Percentiles rank a stretch among this genome's conserved stretches.
Conservation (phyloP, 495 filamentous ascomycete genomes). For the Hypoxylon lenormandii region DNA sequence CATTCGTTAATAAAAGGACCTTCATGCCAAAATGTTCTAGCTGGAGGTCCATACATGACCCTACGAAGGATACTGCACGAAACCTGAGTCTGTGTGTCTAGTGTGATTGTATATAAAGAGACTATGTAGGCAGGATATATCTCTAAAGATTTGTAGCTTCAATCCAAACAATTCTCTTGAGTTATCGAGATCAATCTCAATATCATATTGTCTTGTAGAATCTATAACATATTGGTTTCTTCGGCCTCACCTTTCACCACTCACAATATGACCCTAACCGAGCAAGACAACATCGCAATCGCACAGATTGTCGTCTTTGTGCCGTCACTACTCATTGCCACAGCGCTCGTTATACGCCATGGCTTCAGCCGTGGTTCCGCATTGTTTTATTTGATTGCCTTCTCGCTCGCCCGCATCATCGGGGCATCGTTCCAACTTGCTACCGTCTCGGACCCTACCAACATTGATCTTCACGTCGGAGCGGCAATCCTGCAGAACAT, state of each 20-base stretch:
- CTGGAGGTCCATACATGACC: neutral
- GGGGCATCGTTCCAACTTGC: constrained; percentile 52
- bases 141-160: neutral
- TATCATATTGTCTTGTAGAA: neutral
- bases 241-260: neutral
- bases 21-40: neutral
- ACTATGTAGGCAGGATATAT: constrained; percentile 1
- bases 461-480: constrained; percentile 46
- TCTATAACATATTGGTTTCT: constrained; percentile 9
- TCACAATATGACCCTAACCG: constrained; percentile 40
- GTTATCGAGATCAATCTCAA: neutral
- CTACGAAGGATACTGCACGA: neutral
- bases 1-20: constrained; percentile 20
- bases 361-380: constrained; percentile 52
- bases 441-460: constrained; percentile 51
- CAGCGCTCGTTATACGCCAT: constrained; percentile 49
- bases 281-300: constrained; percentile 52
- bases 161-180: neutral
- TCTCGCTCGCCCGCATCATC: constrained; percentile 52
- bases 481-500: constrained; percentile 48
- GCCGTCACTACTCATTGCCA: constrained; percentile 45
- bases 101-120: constrained; percentile 14
- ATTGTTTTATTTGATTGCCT: constrained; percentile 52
- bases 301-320: constrained; percentile 51
- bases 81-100: neutral